These are phyloP conservation scores for Neodidymelliopsis sp. DNA, from an alignment of 2,329 filamentous ascomycete species.

Conservation along the genomic window DNA sequence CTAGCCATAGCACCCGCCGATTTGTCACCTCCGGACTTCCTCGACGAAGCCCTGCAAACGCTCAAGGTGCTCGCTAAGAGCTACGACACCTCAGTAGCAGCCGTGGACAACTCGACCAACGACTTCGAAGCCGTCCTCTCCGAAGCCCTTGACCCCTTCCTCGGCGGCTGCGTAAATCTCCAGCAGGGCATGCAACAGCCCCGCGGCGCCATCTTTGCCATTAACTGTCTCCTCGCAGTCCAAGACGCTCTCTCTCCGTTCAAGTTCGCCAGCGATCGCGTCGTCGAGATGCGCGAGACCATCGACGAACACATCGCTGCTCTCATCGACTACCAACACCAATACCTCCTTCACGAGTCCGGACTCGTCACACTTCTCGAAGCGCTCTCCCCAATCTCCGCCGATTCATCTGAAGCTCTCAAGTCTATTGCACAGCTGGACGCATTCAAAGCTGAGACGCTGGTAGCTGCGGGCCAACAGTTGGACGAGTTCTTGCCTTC, in stretches of 20 bases:
- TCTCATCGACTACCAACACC: slow-evolving; percentile 72
- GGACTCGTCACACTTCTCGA: slow-evolving; percentile 72
- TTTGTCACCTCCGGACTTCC: slow-evolving; percentile 78
- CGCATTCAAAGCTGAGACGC: slow-evolving; percentile 64
- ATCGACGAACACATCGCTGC: slow-evolving; percentile 64
- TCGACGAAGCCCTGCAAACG: slow-evolving; percentile 80
- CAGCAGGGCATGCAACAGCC: slow-evolving; percentile 67
- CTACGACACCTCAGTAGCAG: slow-evolving; percentile 80
- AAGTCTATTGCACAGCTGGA: slow-evolving; percentile 63
- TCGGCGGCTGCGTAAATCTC: slow-evolving; percentile 76
- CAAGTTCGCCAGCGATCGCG: slow-evolving; percentile 68
- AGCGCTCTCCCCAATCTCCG: slow-evolving; percentile 58
- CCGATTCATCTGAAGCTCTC: slow-evolving; percentile 58
- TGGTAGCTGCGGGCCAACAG: slow-evolving; percentile 74
- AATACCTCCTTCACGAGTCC: slow-evolving; percentile 76
- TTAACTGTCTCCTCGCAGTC: slow-evolving; percentile 74
- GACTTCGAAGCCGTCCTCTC: slow-evolving; percentile 78
- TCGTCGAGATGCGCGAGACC: slow-evolving; percentile 63
- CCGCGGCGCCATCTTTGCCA: slow-evolving; percentile 70
- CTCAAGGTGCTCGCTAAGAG: slow-evolving; percentile 82
- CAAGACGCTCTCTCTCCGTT: slow-evolving; percentile 64
- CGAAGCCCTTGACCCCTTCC: slow-evolving; percentile 85
- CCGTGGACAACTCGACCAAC: slow-evolving; percentile 62
- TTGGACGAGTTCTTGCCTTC: slow-evolving; percentile 93
- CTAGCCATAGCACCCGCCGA: slow-evolving; percentile 75